These are phyloP conservation scores for Pleurotus platypus DNA, from an alignment of 768 basidiomycete species.

Conservation along the genomic window DNA sequence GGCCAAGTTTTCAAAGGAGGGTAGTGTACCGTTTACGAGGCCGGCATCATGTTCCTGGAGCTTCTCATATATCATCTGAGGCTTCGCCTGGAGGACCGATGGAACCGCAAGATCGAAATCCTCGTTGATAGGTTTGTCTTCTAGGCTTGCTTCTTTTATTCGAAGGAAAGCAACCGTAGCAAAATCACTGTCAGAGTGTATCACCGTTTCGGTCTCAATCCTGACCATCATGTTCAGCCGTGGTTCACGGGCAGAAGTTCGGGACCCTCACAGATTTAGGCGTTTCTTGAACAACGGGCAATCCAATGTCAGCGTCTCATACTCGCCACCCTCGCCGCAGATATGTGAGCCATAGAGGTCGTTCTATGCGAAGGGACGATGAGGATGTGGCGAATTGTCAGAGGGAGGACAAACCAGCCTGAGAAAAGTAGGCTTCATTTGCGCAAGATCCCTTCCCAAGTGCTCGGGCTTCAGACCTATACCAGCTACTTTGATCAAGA, in stretches of 20 bases:
- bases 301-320: conserved; percentile 90
- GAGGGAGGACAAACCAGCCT: conserved; percentile 54
- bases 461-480: conserved; percentile 79
- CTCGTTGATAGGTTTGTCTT: conserved; percentile 38
- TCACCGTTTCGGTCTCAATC: conserved; percentile 63
- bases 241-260: neutral
- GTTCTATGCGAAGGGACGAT: conserved; percentile 45
- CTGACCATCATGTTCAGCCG: conserved; percentile 28
- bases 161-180: conserved; percentile 90
- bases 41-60: conserved; percentile 9
- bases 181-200: conserved; percentile 78
- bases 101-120: conserved; percentile 35
- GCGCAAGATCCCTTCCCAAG: conserved; percentile 69
- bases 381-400: neutral
- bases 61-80: conserved; percentile 21
- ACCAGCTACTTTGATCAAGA: conserved; percentile 95
- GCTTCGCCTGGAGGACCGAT: conserved; percentile 47
- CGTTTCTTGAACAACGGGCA: conserved; percentile 82
- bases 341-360: conserved; percentile 83
- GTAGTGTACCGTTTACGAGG: too few relatives aligned
- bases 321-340: conserved; percentile 98
- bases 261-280: conserved; percentile 58
- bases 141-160: conserved; percentile 65
- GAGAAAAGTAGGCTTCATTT: conserved; percentile 70
- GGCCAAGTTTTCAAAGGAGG: too few relatives aligned